Percentiles rank a stretch among this genome's conserved stretches.
These are phyloP conservation scores for Boletellus sp. DNA, from an alignment of 768 basidiomycete genomes.

Conservation along the genomic window DNA sequence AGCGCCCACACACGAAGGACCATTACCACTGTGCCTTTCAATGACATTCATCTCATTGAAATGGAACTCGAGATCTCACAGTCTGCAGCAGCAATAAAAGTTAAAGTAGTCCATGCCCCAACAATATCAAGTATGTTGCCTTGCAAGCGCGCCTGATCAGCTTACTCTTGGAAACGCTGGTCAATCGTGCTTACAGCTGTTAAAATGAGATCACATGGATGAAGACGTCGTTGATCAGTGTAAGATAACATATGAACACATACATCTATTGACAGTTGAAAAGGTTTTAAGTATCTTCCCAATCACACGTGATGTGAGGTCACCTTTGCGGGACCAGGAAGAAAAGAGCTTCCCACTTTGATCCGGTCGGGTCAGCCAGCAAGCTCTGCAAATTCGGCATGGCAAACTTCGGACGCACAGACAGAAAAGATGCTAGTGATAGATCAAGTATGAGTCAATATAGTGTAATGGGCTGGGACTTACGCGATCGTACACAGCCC, in stretches of 20 bases:
- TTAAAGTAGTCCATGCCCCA: not conserved
- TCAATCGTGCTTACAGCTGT: not conserved
- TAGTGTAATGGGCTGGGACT: not conserved
- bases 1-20: slow-evolving; percentile 1
- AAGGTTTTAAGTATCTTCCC: not conserved
- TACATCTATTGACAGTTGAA: not conserved
- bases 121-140: not conserved
- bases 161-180: not conserved
- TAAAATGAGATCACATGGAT: not conserved
- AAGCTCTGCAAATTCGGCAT: not conserved
- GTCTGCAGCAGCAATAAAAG: slow-evolving; percentile 3
- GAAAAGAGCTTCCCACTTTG: not conserved
- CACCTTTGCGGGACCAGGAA: not conserved
- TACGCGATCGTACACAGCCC: not conserved
- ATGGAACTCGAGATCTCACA: not conserved
- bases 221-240: not conserved
- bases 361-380: not conserved
- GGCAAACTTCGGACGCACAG: not conserved
- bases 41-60: not conserved
- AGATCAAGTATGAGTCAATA: not conserved
- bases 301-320: no score
- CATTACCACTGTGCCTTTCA: not conserved
- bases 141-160: not conserved
- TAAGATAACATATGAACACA: not conserved
- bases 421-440: not conserved